Conservation (phyloP, 2,329 filamentous ascomycete species). For the Colletotrichum phormii region DNA sequence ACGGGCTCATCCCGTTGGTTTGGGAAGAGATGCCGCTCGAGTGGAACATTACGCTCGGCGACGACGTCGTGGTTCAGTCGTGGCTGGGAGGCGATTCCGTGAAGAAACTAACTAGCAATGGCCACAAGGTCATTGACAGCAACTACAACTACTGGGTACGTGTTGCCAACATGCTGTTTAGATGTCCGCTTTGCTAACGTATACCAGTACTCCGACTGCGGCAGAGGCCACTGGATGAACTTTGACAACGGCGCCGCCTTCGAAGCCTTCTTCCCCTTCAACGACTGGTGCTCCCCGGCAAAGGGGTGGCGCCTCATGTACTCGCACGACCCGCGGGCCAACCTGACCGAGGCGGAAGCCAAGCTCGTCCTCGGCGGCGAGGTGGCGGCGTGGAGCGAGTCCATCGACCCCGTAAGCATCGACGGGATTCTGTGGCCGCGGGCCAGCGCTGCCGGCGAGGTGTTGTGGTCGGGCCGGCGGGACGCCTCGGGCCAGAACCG, state of each 20-base stretch:
- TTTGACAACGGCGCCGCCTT: slow-evolving; percentile 69
- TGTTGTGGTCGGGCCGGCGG: slow-evolving; percentile 81
- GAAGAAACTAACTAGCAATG: slow-evolving; percentile 67
- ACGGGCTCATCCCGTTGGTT: slow-evolving; percentile 78
- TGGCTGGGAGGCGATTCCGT: slow-evolving; percentile 78
- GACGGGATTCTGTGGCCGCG: slow-evolving; percentile 85
- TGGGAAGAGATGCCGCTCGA: slow-evolving; percentile 89
- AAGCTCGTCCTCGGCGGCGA: slow-evolving; percentile 84
- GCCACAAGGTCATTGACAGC: slow-evolving; percentile 79
- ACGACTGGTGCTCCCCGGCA: slow-evolving; percentile 82
- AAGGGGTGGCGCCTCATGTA: slow-evolving; percentile 89
- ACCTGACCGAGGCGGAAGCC: slow-evolving; percentile 70
- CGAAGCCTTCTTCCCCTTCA: slow-evolving; percentile 73
- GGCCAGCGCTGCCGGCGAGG: slow-evolving; percentile 78
- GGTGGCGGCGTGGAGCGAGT: slow-evolving; percentile 84
- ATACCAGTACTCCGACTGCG: slow-evolving; percentile 82
- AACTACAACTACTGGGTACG: slow-evolving; percentile 83
- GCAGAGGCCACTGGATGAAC: slow-evolving; percentile 82
- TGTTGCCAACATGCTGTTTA: slow-evolving; percentile 9
- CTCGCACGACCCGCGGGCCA: slow-evolving; percentile 78
- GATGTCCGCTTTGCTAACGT: not conserved
- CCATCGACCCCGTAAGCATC: slow-evolving; percentile 79
- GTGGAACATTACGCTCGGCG: slow-evolving; percentile 80
- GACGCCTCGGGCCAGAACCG: slow-evolving; percentile 76
- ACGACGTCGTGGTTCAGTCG: slow-evolving; percentile 80